These are phyloP conservation scores for Tulasnella sp. DNA, from an alignment of 768 basidiomycete genomes.

Conservation along the genomic window DNA sequence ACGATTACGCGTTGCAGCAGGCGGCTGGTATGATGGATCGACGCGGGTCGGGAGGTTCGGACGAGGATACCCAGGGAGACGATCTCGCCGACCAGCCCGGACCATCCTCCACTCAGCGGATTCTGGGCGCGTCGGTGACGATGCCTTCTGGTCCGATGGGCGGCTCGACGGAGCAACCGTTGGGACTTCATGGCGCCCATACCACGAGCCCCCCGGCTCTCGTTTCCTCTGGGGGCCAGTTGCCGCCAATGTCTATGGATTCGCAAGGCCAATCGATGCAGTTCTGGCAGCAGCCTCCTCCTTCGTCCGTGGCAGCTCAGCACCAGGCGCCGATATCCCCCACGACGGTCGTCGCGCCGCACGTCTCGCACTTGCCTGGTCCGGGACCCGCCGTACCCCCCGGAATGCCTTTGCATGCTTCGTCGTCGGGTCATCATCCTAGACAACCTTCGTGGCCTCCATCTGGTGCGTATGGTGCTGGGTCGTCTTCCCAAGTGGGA, in stretches of 20 bases:
- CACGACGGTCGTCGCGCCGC: conserved; percentile 1
- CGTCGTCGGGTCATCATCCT: background rate
- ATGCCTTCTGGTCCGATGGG: background rate
- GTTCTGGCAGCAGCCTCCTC: background rate
- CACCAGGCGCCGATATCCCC: conserved; percentile 11
- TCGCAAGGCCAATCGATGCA: background rate
- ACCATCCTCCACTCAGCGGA: background rate
- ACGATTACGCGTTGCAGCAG: conserved; percentile 2
- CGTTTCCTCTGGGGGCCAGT: background rate
- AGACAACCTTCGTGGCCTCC: conserved; percentile 9
- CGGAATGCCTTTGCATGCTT: background rate
- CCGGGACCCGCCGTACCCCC: conserved; percentile 7
- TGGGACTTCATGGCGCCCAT: background rate
- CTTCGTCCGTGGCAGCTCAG: background rate
- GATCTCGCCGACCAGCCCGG: conserved; percentile 5
- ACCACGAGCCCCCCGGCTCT: background rate
- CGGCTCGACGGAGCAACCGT: background rate
- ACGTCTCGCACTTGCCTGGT: conserved; percentile 14
- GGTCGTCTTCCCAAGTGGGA: background rate
- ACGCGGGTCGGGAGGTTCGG: conserved; percentile 3
- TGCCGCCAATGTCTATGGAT: background rate
- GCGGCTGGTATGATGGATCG: background rate
- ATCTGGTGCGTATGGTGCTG: background rate
- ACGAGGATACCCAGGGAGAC: background rate
- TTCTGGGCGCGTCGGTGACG: background rate